These are phyloP conservation scores for Tremellales sp. DNA, from an alignment of 1,284 basidiomycete species.

Conservation along the genomic window DNA sequence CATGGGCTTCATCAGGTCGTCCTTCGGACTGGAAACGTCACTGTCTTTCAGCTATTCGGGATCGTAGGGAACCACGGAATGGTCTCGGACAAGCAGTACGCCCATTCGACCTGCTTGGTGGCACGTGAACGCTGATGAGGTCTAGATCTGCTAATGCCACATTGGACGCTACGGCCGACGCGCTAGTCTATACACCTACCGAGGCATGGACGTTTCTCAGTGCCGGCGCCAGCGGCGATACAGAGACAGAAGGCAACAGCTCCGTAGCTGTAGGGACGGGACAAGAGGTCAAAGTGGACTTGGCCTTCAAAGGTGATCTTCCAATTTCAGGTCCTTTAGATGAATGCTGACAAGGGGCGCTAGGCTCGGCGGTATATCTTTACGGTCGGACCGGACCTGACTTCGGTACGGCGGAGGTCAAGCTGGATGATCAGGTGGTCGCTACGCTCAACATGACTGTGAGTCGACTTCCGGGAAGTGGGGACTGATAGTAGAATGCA, in stretches of 20 bases:
- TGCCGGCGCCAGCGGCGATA: background rate
- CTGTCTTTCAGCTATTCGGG: constrained; percentile 23
- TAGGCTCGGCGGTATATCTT: constrained; percentile 19
- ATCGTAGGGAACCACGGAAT: constrained; percentile 11
- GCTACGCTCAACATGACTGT: constrained; percentile 16
- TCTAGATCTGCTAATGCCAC: too few species aligned
- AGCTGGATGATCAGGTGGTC: constrained; percentile 17
- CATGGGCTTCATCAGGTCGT: constrained; percentile 19
- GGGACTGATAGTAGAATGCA: constrained; percentile 11
- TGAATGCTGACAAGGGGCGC: background rate
- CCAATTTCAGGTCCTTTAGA: constrained; percentile 2
- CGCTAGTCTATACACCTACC: too few species aligned
- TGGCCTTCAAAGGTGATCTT: constrained; percentile 9
- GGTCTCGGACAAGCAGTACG: too few species aligned
- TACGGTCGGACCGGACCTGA: constrained; percentile 19
- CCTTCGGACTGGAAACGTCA: constrained; percentile 6
- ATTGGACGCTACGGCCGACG: too few species aligned
- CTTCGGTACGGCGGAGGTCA: constrained; percentile 15
- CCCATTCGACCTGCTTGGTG: too few species aligned
- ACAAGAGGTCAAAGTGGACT: constrained; percentile 4
- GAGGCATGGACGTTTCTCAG: constrained; percentile 14
- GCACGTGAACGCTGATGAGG: too few species aligned
- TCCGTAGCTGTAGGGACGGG: constrained; percentile 2
- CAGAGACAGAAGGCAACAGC: background rate
- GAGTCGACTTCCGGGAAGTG: constrained; percentile 1